phyloP scores from a whole-genome alignment of 1,284 basidiomycete species.

The Boletus sp. region DNA sequence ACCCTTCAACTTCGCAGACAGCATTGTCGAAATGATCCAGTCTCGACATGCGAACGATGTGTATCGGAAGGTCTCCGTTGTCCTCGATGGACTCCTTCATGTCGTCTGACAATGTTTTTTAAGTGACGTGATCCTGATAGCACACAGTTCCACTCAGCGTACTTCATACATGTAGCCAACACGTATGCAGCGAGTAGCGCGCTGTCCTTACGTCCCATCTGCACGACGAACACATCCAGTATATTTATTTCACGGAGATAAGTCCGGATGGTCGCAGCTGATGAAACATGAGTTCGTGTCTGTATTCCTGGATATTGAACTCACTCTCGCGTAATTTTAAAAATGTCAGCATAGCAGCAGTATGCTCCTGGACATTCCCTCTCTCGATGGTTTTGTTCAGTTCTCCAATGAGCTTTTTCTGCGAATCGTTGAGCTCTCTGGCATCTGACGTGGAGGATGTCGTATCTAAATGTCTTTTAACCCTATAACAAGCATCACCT shows the following conservation, averaged over 20 bases:
- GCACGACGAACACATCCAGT: conserved; percentile 9
- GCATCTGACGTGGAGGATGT: conserved; percentile 13
- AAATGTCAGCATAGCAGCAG: conserved; percentile 26
- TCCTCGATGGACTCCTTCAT: conserved; percentile 17
- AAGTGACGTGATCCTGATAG: too few species aligned
- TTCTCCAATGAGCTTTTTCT: conserved; percentile 18
- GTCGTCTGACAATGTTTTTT: too few species aligned
- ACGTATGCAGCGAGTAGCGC: conserved; percentile 17
- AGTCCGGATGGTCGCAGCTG: neutral
- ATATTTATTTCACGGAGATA: neutral
- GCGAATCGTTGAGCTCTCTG: neutral
- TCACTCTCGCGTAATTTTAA: neutral
- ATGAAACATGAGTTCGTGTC: neutral
- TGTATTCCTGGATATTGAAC: neutral
- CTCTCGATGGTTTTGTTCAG: conserved; percentile 11
- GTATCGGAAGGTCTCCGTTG: conserved; percentile 14
- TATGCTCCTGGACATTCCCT: conserved; percentile 18
- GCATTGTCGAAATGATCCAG: conserved; percentile 35
- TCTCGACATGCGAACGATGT: conserved; percentile 30
- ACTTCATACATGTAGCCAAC: conserved; percentile 1
- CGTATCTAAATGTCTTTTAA: neutral
- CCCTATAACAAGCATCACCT: neutral
- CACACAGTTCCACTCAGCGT: too few species aligned
- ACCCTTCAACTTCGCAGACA: conserved; percentile 30
- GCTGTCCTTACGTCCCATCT: conserved; percentile 11